Evolutionary conservation across 140 eudicot genomes (phyloP).

Genomic region (Flaveria floridana): DNA sequence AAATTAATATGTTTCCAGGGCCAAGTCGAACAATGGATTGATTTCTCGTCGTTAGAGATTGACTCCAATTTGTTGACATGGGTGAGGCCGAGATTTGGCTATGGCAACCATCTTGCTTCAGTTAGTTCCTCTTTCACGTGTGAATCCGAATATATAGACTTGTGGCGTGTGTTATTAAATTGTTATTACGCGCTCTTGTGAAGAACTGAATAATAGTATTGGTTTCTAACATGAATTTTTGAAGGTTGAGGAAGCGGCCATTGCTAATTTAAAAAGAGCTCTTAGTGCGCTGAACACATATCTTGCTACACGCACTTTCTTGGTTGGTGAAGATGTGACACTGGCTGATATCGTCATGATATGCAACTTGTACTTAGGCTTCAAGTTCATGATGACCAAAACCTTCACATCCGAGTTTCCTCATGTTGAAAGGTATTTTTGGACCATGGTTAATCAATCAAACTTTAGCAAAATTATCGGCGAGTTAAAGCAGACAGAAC

Average conservation of each 20-base stretch:
- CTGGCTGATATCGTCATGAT: conserved; percentile 77
- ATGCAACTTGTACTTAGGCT: conserved; percentile 55
- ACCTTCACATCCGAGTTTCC: conserved; percentile 43
- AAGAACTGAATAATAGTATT: too few species aligned
- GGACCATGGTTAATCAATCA: conserved; percentile 81
- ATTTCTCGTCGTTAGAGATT: conserved; percentile 63
- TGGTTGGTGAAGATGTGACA: conserved; percentile 71
- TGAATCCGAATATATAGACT: not conserved
- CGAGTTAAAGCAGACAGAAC: conserved; percentile 50
- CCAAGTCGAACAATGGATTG: conserved; percentile 85
- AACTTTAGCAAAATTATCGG: conserved; percentile 59
- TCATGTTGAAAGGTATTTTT: conserved; percentile 81
- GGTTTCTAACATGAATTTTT: not conserved
- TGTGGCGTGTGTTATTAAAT: not conserved
- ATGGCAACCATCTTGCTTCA: conserved; percentile 22
- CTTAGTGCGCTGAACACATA: conserved; percentile 60
- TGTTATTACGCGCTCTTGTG: not conserved
- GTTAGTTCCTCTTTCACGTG: conserved; percentile 25
- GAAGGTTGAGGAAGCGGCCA: conserved; percentile 64
- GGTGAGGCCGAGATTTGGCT: conserved; percentile 30
- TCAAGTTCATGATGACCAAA: conserved; percentile 35
- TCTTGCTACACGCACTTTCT: conserved; percentile 57
- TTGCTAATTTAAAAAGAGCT: conserved; percentile 57
- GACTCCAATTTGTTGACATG: conserved; percentile 43
- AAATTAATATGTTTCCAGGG: conserved; percentile 36